A percentile compares a stretch with the other conserved stretches of the same genome.
Evolutionary conservation across 2,329 filamentous ascomycete genomes (phyloP).

Genomic region (Didymella sp.): DNA sequence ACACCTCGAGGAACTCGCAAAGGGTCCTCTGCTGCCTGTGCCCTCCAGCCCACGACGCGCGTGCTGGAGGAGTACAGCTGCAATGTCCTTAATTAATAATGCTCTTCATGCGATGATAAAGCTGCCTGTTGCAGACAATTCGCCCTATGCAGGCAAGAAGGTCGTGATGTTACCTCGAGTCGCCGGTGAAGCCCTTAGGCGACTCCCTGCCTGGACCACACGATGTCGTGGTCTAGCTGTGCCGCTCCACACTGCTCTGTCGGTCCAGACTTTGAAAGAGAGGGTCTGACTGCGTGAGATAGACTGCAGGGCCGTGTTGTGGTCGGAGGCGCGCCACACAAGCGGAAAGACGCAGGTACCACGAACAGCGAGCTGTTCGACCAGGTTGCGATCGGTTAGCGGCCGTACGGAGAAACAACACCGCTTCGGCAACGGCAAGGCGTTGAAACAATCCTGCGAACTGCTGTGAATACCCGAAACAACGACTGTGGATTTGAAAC

Average conservation of each 20-base stretch:
- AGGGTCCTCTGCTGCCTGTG: slow-evolving; percentile 8
- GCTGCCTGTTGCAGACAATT: slow-evolving; percentile 4
- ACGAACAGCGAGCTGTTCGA: slow-evolving; percentile 31
- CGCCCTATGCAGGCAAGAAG: background rate
- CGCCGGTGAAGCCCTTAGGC: background rate
- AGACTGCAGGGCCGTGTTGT: slow-evolving; percentile 11
- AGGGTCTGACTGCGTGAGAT: slow-evolving; percentile 11
- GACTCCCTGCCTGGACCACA: slow-evolving; percentile 5
- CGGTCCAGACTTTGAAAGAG: slow-evolving; percentile 7
- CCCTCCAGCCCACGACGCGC: slow-evolving; percentile 15
- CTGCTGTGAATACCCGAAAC: slow-evolving; percentile 39
- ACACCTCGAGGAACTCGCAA: slow-evolving; percentile 7
- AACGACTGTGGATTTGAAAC: slow-evolving; percentile 18
- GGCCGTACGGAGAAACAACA: slow-evolving; percentile 26
- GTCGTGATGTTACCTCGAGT: background rate
- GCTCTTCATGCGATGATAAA: slow-evolving; percentile 6
- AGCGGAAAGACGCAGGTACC: slow-evolving; percentile 37
- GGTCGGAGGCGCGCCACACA: slow-evolving; percentile 22
- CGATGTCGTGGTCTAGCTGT: slow-evolving; percentile 12
- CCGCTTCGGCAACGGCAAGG: slow-evolving; percentile 27
- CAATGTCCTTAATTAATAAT: slow-evolving; percentile 12
- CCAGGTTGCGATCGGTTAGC: slow-evolving; percentile 30
- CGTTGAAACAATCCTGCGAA: slow-evolving; percentile 37
- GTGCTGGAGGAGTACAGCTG: slow-evolving; percentile 12
- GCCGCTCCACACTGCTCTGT: slow-evolving; percentile 29